These are phyloP conservation scores for Metarhizium robertsii DNA, from an alignment of 2,329 filamentous ascomycete species.

Conservation along the genomic window DNA sequence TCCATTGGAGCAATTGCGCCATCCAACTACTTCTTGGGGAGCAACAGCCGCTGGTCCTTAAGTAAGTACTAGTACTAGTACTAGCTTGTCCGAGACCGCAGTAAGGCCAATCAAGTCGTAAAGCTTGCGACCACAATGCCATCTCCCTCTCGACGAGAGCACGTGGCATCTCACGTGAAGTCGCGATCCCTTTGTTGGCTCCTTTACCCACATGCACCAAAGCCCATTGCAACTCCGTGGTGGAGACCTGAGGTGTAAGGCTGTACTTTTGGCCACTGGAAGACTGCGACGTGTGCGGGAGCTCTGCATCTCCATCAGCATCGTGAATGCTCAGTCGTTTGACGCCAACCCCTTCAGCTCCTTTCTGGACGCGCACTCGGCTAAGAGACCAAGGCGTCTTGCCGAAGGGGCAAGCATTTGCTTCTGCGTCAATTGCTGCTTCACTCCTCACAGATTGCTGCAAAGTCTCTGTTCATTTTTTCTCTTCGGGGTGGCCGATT, in stretches of 20 bases:
- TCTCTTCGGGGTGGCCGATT: background rate
- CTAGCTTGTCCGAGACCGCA: background rate
- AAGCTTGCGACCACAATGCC: background rate
- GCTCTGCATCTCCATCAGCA: conserved; percentile 2
- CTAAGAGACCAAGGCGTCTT: too few species aligned
- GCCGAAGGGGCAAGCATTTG: background rate
- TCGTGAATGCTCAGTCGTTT: background rate
- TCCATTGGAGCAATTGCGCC: background rate
- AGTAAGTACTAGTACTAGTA: too few species aligned
- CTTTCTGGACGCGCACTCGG: background rate
- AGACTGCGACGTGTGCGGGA: conserved; percentile 1
- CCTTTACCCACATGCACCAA: background rate
- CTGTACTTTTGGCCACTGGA: conserved; percentile 1
- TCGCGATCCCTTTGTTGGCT: background rate
- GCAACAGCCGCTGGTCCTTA: background rate
- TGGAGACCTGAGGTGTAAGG: conserved; percentile 7
- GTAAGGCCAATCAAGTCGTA: background rate
- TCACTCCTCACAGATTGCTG: background rate
- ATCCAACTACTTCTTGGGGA: background rate
- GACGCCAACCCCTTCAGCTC: background rate
- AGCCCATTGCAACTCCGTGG: background rate
- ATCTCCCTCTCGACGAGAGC: background rate
- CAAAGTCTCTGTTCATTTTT: background rate
- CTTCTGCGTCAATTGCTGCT: background rate
- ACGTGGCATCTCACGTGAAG: background rate